Percentiles rank a stretch among this genome's conserved stretches.
Conservation (phyloP, 306 rosid species). For the Cyamopsis tetragonoloba region DNA sequence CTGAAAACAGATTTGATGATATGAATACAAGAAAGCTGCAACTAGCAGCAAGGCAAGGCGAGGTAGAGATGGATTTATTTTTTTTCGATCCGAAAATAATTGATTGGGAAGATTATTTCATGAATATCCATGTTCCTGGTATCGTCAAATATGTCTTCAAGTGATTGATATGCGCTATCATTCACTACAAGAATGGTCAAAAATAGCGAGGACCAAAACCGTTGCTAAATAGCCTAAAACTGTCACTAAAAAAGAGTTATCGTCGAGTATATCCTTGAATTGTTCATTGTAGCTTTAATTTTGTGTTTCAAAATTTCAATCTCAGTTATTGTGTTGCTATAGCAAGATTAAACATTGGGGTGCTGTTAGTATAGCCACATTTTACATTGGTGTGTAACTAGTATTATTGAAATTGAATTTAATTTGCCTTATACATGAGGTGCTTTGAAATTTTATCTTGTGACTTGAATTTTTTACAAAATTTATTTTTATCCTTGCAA, state of each 20-base stretch:
- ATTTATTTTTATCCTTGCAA: too few relatives aligned
- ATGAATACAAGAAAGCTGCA: conserved; percentile 59
- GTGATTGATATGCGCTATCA: too few relatives aligned
- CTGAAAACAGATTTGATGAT: conserved; percentile 57
- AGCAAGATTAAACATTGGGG: background rate
- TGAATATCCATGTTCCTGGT: conserved; percentile 55
- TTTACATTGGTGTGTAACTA: background rate
- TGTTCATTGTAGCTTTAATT: background rate
- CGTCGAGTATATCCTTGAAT: too few relatives aligned
- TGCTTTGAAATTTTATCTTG: background rate
- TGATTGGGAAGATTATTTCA: conserved; percentile 69
- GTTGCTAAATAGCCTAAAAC: too few relatives aligned
- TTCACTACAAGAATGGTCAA: too few relatives aligned
- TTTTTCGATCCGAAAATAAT: conserved; percentile 60
- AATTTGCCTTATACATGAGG: background rate
- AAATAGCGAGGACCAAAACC: too few relatives aligned
- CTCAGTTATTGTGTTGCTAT: background rate
- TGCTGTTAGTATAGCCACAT: too few relatives aligned
- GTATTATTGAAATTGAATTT: background rate
- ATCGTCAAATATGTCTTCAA: conserved; percentile 57
- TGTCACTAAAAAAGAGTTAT: too few relatives aligned
- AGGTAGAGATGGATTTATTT: conserved; percentile 45
- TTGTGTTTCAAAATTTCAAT: background rate
- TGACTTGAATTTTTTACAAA: background rate
- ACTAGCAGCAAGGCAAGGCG: conserved; percentile 37